Evolutionary conservation across 2,329 filamentous ascomycete genomes (phyloP).

Genomic region (Canariomyces notabilis): DNA sequence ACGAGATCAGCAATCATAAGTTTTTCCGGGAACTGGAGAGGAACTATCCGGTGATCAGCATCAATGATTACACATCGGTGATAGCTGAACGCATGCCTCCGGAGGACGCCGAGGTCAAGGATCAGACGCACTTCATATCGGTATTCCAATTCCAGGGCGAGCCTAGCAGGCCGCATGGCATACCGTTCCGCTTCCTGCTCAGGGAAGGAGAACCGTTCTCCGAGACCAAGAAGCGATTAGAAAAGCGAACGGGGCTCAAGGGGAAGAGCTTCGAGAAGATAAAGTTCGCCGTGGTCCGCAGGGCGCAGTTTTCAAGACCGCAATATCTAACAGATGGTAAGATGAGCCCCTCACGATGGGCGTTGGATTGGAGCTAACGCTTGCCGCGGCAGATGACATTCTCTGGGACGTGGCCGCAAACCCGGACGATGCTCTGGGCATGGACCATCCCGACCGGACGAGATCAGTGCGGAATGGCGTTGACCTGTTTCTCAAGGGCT

Average conservation of each 20-base stretch:
- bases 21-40: slow-evolving; percentile 72
- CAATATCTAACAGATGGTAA: slow-evolving; percentile 84
- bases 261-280: slow-evolving; percentile 99
- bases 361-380: slow-evolving; percentile 20
- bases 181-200: slow-evolving; percentile 86
- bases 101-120: slow-evolving; percentile 57
- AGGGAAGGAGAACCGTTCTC: slow-evolving; percentile 82
- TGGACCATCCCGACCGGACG: slow-evolving; percentile 62
- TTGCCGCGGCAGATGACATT: slow-evolving; percentile 47
- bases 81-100: slow-evolving; percentile 78
- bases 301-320: slow-evolving; percentile 69
- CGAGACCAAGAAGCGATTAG: slow-evolving; percentile 90
- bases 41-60: slow-evolving; percentile 68
- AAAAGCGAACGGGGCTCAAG: slow-evolving; percentile 88
- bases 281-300: slow-evolving; percentile 80
- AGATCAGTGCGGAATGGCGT: slow-evolving; percentile 54
- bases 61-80: slow-evolving; percentile 80
- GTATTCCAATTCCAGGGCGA: slow-evolving; percentile 94
- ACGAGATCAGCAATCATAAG: slow-evolving; percentile 76
- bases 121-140: slow-evolving; percentile 57
- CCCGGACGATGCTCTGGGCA: slow-evolving; percentile 58
- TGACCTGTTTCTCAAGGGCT: slow-evolving; percentile 54
- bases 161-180: slow-evolving; percentile 73
- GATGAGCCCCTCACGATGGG: slow-evolving; percentile 28
- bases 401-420: slow-evolving; percentile 47